Base-by-base conservation (phyloP, 495 filamentous ascomycete species). In the Lindgomyces ingoldianus region DNA sequence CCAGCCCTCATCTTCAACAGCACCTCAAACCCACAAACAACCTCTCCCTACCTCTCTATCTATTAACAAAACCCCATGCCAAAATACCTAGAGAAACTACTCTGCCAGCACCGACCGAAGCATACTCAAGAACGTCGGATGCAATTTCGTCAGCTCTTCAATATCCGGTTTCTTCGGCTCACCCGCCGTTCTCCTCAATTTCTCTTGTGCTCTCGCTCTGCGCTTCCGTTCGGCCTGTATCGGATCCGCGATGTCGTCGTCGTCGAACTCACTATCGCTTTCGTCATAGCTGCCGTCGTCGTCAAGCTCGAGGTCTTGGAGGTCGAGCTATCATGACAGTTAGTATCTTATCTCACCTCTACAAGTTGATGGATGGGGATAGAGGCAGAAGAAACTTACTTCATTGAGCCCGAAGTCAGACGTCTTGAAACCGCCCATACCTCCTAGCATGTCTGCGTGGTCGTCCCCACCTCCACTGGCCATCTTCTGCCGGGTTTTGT, bases 401-500 rank as follows among this genome's bases (percentile, higher is more conserved):
- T 89, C 84, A 71, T 96, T 85, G 4, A 98, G 78, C 12, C 95
- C 95, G 76, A 98, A 98, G 74, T 97, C 93, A 60, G 81, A 86
- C 36, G 83, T 83, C 64, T 77, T 83, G 77, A 96, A 93, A 21
- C 76, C 80, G 10, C 81, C 72, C n/a, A 74, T 74, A 72, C 57
- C 52, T 4, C 58, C 48, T 24, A 58, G 18, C 41, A 70, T 53
- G 29, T 62, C 62, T 25, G 22, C 58, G 3, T 42, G 47, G 73
- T 22, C 76, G 9, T 70, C 80, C 0, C 77, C 80, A 22, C 67
- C 67, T 4, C 87, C 90, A 62, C 90, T 89, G 3, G 94, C 94
- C 94, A 98, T 98, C 81, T 98, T 98, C 78, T 96, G 94, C 59
- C 93, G 80, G 8, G 94, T 98, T 80, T 98, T 98, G 74, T 95